Evolutionary conservation across 2,329 filamentous ascomycete genomes (phyloP).

Genomic region (Hypoxylon rubiginosum): DNA sequence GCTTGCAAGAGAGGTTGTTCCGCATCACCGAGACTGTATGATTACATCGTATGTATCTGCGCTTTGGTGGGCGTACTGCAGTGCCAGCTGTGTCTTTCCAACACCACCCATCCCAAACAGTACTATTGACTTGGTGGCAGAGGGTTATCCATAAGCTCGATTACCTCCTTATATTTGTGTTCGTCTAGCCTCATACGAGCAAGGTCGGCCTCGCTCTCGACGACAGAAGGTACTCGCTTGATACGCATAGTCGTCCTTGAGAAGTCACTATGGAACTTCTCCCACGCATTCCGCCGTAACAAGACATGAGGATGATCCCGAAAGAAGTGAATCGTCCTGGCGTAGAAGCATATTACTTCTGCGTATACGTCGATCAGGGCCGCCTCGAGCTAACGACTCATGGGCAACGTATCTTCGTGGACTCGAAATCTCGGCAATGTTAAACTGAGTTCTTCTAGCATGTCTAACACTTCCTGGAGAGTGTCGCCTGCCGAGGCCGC

Average conservation of each 20-base stretch:
- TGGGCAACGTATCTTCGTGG: constrained; percentile 48
- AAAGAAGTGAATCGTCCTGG: constrained; percentile 51
- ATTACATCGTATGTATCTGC: constrained; percentile 43
- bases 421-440: constrained; percentile 48
- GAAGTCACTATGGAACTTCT: constrained; percentile 45
- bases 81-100: constrained; percentile 49
- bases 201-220: constrained; percentile 50
- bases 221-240: constrained; percentile 44
- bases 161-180: constrained; percentile 33
- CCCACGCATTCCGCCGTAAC: constrained; percentile 44
- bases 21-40: constrained; percentile 38
- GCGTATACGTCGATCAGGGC: constrained; percentile 50
- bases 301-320: constrained; percentile 47
- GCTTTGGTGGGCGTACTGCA: constrained; percentile 47
- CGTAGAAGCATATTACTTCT: constrained; percentile 53
- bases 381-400: constrained; percentile 45
- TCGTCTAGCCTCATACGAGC: constrained; percentile 48
- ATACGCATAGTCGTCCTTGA: constrained; percentile 40
- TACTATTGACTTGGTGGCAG: constrained; percentile 44
- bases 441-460: constrained; percentile 50
- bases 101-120: constrained; percentile 51
- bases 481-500: constrained; percentile 45
- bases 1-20: constrained; percentile 39
- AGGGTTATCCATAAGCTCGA: constrained; percentile 16
- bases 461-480: constrained; percentile 47